Base-by-base conservation (phyloP, 2,329 filamentous ascomycete species). In the Endoconidiophora polonica region DNA sequence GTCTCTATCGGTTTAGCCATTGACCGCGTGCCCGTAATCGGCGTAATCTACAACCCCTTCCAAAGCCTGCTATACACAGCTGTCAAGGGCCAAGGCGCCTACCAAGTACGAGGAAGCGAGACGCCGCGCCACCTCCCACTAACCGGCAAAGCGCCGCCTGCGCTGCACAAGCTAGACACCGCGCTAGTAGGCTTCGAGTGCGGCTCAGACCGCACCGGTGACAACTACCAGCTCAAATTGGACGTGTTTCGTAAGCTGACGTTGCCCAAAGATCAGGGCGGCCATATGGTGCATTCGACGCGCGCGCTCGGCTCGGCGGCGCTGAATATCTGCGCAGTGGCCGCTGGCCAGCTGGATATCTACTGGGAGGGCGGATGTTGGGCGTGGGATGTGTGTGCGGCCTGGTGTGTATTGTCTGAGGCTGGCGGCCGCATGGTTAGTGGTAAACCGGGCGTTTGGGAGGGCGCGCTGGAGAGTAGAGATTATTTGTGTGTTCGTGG, bases 331-430 rank as follows among this genome's bases (percentile, higher is more conserved):
- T 85, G 81, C 52, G 73, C 71, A 38, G 79, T 86, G 3, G 84
- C 84, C 2, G 74, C 76, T 7, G 84, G 84, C 0, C 72, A 78
- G 61, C 57, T 86, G 23, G 84, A 90, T 61, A 58, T 77, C 20
- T 90, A 86, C 61, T 90, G 84, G 84, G 84, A 90, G 65, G 83
- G 81, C 37, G 84, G 85, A 0, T 86, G 82, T 63, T 90, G 83
- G 75, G 82, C 83, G 1, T 90, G 84, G 84, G 84, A 90, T 61
- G 84, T 90, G 2, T 85, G 81, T 59, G 85, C 85, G 4, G 84
- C 79, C 0, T 88, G 83, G 84, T 77, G 80, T 52, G 80, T 90
- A 54, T 66, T 90, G 23, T 66, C 68, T 26, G 84, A 90, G 67
- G 81, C 83, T 0, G 85, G 84, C 0, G 84, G 84, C 0, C 67